Evolutionary conservation across 257 asterid genomes (phyloP).

Genomic region (Leptodermis oblonga): DNA sequence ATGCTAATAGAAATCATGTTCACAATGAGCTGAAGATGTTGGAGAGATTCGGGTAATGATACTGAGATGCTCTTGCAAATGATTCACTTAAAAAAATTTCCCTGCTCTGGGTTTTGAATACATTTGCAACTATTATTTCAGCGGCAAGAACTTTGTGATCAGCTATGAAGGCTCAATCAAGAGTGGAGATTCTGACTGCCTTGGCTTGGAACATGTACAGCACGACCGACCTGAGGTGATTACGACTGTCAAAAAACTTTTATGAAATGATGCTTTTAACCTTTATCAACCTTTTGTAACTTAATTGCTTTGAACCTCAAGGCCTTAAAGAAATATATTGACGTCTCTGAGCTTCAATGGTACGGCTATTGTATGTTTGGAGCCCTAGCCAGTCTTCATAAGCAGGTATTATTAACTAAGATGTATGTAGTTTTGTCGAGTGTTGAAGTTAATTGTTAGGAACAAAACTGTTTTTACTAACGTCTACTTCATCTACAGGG

Average conservation of each 20-base stretch:
- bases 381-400: constrained; percentile 90
- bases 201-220: constrained; percentile 77
- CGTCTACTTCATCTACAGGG: constrained; percentile 49
- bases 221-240: constrained; percentile 96
- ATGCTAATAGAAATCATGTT: constrained; percentile 67
- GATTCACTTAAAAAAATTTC: background rate
- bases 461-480: constrained; percentile 12
- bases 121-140: constrained; percentile 32
- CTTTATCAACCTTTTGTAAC: constrained; percentile 7
- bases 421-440: constrained; percentile 7
- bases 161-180: constrained; percentile 74
- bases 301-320: constrained; percentile 29
- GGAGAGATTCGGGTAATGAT: constrained; percentile 78
- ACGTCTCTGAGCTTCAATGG: constrained; percentile 66
- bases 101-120: constrained; percentile 4
- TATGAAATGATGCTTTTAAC: constrained; percentile 7
- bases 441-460: constrained; percentile 13
- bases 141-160: constrained; percentile 83
- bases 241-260: constrained; percentile 14
- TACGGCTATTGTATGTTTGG: constrained; percentile 84
- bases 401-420: constrained; percentile 53
- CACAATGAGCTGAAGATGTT: constrained; percentile 87
- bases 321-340: constrained; percentile 70
- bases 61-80: background rate
- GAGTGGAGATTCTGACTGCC: constrained; percentile 61